Evolutionary conservation across 305 asterid species (phyloP).

Genomic region (Fraxinus paxiana): DNA sequence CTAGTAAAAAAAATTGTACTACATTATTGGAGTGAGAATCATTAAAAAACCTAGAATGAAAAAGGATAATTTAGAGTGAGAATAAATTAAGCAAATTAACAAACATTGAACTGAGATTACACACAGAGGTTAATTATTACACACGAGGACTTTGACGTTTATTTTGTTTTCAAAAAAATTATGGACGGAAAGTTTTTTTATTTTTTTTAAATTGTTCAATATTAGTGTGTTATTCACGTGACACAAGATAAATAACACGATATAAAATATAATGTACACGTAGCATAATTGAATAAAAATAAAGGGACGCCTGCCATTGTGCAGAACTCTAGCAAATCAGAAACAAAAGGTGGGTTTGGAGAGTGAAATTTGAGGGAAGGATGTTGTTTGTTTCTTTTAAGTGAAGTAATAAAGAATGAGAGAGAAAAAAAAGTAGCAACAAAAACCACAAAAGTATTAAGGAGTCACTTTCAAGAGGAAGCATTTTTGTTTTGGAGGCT

Average conservation of each 20-base stretch:
- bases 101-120: neutral
- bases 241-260: neutral
- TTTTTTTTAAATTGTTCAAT: too few relatives aligned
- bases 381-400: constrained; percentile 31
- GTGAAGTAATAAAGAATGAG: constrained; percentile 30
- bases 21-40: neutral
- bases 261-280: too few relatives aligned
- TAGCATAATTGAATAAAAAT: neutral
- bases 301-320: neutral
- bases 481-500: constrained; percentile 33
- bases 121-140: neutral
- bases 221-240: neutral
- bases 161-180: neutral
- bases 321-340: neutral
- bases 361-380: constrained; percentile 21
- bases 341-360: neutral
- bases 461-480: constrained; percentile 43
- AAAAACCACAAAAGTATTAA: constrained; percentile 37
- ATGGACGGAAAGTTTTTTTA: neutral
- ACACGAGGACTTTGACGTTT: neutral
- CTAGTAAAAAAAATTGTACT: neutral
- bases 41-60: neutral
- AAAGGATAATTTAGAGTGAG: neutral
- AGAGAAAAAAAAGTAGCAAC: constrained; percentile 8
- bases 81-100: neutral